Conservation (phyloP, 148 eudicot genomes). For the Pharnaceum exiguum region DNA sequence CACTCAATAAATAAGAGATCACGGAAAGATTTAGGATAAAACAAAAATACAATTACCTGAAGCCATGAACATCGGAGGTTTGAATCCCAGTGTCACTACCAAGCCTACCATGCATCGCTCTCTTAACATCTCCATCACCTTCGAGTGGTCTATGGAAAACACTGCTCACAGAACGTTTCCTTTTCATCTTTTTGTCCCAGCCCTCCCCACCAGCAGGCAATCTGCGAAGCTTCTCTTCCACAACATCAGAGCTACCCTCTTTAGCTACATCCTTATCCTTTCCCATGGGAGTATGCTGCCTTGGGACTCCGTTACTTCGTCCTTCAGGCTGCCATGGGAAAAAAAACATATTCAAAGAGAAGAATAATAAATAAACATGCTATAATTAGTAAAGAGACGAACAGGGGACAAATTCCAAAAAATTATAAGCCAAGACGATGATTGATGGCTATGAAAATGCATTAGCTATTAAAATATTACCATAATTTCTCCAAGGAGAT, state of each 20-base stretch:
- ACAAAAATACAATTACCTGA: constrained; percentile 42
- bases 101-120: constrained; percentile 60
- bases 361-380: neutral
- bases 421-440: neutral
- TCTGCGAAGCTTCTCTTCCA: constrained; percentile 68
- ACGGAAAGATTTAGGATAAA: neutral
- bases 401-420: neutral
- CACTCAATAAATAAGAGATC: neutral
- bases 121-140: constrained; percentile 67
- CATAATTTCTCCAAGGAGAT: too few species aligned
- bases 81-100: constrained; percentile 49
- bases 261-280: constrained; percentile 68
- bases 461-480: too few species aligned
- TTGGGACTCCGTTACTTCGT: constrained; percentile 47
- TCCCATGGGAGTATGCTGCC: constrained; percentile 54
- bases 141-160: constrained; percentile 54
- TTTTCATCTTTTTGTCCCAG: constrained; percentile 92
- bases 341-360: neutral
- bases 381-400: neutral
- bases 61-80: constrained; percentile 48
- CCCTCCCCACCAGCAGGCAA: constrained; percentile 86
- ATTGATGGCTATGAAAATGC: too few species aligned
- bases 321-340: constrained; percentile 63
- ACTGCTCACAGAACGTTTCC: constrained; percentile 73
- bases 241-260: constrained; percentile 52